phyloP scores from a whole-genome alignment of 352 stramenopile species.

The Pseudoperonospora humuli region DNA sequence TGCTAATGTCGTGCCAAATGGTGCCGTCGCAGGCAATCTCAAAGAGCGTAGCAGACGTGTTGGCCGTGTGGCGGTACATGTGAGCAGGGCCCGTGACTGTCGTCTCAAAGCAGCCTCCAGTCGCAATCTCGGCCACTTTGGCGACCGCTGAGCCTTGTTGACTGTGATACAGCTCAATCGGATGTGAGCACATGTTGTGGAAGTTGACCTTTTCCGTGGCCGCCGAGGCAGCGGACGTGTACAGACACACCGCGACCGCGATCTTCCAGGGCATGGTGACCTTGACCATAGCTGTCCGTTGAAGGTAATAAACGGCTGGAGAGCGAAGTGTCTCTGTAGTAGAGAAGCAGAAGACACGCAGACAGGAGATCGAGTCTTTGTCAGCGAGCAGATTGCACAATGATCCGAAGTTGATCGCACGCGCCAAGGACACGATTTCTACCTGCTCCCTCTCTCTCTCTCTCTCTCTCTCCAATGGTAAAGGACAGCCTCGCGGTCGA shows the following conservation, averaged over 20 bases:
- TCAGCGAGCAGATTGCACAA: constrained; percentile 26
- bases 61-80: constrained; percentile 43
- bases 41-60: constrained; percentile 28
- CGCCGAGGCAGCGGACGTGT: constrained; percentile 11
- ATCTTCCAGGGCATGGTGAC: constrained; percentile 15
- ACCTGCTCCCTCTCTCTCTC: not conserved
- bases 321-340: not conserved
- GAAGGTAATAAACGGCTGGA: constrained; percentile 1
- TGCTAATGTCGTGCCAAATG: constrained; percentile 56
- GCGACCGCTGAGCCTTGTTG: constrained; percentile 17
- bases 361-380: constrained; percentile 7
- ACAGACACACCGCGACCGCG: constrained; percentile 18
- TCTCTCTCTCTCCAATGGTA: not conserved
- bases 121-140: constrained; percentile 17
- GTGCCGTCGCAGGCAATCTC: constrained; percentile 25
- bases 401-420: too few relatives aligned
- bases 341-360: constrained; percentile 2
- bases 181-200: constrained; percentile 32
- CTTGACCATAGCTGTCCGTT: constrained; percentile 18
- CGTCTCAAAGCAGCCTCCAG: constrained; percentile 6
- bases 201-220: constrained; percentile 34
- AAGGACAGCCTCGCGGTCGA: not conserved
- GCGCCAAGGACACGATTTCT: not conserved
- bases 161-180: constrained; percentile 35
- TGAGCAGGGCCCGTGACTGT: constrained; percentile 23